Percentiles rank a stretch among this genome's conserved stretches.
These are phyloP conservation scores for Scopulariopsis brevicaulis DNA, from an alignment of 2,329 filamentous ascomycete species.

Conservation along the genomic window DNA sequence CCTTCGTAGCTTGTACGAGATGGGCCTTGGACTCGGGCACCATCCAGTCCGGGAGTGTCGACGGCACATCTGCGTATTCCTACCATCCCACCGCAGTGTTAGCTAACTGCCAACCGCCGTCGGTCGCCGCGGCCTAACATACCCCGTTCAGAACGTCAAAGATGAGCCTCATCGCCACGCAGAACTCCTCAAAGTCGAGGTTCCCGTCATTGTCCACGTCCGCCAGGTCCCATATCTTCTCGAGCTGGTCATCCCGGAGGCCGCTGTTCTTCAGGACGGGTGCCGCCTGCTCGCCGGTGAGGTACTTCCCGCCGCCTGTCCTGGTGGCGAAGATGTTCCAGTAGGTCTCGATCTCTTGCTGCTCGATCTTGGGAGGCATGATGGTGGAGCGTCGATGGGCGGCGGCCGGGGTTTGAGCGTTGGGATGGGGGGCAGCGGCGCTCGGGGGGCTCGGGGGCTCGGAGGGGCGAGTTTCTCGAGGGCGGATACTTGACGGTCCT, in stretches of 20 bases:
- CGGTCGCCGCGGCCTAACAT: conserved; percentile 19
- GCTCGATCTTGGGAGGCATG: conserved; percentile 51
- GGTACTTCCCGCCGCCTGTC: conserved; percentile 46
- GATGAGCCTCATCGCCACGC: conserved; percentile 95
- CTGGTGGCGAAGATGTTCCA: conserved; percentile 53
- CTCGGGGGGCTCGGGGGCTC: neutral
- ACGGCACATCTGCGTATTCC: conserved; percentile 87
- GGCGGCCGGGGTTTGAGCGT: neutral
- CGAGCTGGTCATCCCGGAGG: conserved; percentile 65
- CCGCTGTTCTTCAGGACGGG: conserved; percentile 54
- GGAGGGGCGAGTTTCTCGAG: neutral
- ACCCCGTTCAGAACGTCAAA: conserved; percentile 96
- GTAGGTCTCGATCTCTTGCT: conserved; percentile 52
- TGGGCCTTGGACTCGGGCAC: conserved; percentile 92
- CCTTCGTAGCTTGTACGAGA: conserved; percentile 72
- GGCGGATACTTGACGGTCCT: neutral
- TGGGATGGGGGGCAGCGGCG: neutral
- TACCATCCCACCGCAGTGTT: conserved; percentile 19
- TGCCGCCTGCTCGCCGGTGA: conserved; percentile 50
- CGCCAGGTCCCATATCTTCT: conserved; percentile 92
- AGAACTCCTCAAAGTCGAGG: conserved; percentile 98
- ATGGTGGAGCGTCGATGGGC: neutral
- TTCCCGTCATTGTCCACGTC: conserved; percentile 97
- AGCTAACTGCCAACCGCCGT: neutral
- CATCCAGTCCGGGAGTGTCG: conserved; percentile 83